Evolutionary conservation across 2,329 filamentous ascomycete genomes (phyloP), one percentile per base, ranked within the genome.

Genomic region (Stemphylium beticola): DNA sequence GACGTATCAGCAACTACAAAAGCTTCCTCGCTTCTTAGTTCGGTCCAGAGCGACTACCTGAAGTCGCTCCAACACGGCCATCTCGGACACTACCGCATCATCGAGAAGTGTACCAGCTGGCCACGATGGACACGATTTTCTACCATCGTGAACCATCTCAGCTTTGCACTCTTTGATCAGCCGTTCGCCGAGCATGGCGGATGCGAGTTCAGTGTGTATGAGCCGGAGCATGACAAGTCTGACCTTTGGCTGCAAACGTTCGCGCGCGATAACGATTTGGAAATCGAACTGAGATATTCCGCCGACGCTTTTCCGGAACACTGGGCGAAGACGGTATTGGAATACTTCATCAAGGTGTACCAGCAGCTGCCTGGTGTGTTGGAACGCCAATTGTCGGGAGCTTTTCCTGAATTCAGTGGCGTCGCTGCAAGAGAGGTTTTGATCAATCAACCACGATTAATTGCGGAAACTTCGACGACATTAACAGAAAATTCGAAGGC

Each of bases 61-160:
- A 45, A 52, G 18, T 38, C 49, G 15, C 41, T 52, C 4, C 34
- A 52, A 41, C 20, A 52, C 12, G 33, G 49, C 24, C 33, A 52
- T 32, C 29, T 52, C 4, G 49, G 49, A 26, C 48, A 52, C 34
- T 17, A 39, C 11, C 40, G 22, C 10, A 52, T 52, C 34, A 52
- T 52, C 15, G 49, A 52, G 33, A 52, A 38, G 9, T 52, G 49
- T 10, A 52, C 49, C 17, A 39, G 26, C 14, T 52, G 49, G 41
- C 49, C 49, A n/a, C 41, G 49, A 11, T 52, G 40, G 49, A 46
- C 34, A n/a, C 49, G 41, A 11, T 52, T 52, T 26, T 52, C 41
- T 17, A 38, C 49, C 9, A 29, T 52, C 3, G 49, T 52, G 4
- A 45, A 52, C 3, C 49, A 52, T 39, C 40, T 52, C 26, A 45